These are phyloP conservation scores for Penicillium capsulatum DNA, from an alignment of 2,329 filamentous ascomycete species.

Conservation along the genomic window DNA sequence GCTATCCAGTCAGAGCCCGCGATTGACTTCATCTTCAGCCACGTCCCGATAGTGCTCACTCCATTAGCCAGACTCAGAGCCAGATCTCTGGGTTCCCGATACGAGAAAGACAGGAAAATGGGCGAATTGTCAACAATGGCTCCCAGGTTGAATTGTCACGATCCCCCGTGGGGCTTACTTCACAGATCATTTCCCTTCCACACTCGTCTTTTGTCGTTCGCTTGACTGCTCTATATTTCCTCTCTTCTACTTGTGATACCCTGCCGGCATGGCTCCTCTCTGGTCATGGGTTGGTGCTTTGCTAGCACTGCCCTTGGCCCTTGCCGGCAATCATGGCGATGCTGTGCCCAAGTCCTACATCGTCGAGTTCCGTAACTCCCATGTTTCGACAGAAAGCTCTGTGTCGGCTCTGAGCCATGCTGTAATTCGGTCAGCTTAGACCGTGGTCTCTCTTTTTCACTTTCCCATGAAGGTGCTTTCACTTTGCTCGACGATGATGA, in stretches of 20 bases:
- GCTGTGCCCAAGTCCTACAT: conserved; percentile 3
- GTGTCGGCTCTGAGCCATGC: conserved; percentile 3
- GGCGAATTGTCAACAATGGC: too few relatives aligned
- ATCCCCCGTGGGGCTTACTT: too few relatives aligned
- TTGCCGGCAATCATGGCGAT: conserved; percentile 5
- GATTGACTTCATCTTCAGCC: too few relatives aligned
- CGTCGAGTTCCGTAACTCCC: conserved; percentile 6
- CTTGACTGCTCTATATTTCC: too few relatives aligned
- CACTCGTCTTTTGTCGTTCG: too few relatives aligned
- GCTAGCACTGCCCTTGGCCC: conserved; percentile 3
- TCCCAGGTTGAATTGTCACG: too few relatives aligned
- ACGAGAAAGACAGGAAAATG: too few relatives aligned
- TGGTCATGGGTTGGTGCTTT: conserved; percentile 7
- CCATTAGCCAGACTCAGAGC: too few relatives aligned
- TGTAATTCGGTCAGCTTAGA: conserved; percentile 7
- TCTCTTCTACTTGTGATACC: not conserved
- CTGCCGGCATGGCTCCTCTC: conserved; percentile 5
- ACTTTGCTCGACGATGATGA: conserved; percentile 4
- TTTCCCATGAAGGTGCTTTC: conserved; percentile 11
- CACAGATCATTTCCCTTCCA: too few relatives aligned
- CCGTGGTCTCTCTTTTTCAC: conserved; percentile 8
- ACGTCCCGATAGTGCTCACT: too few relatives aligned
- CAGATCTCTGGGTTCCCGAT: too few relatives aligned
- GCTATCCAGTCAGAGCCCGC: too few relatives aligned
- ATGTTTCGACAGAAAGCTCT: conserved; percentile 3